Conservation (phyloP, 176 grass and related monocot species). For the Zoysia pacifica region DNA sequence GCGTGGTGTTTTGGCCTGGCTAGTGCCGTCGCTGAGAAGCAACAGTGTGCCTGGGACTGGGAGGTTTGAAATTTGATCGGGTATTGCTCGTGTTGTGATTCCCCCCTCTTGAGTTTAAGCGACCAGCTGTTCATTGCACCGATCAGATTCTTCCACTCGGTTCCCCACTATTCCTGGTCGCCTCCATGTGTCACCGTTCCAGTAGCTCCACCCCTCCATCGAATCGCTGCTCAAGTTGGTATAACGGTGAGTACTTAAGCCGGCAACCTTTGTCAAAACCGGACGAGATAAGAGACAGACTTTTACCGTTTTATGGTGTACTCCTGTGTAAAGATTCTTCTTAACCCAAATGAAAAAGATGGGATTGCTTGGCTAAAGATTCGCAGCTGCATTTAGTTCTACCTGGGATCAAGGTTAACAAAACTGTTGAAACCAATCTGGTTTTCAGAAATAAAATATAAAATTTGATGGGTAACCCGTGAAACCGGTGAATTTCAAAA, state of each 20-base stretch:
- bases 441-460: too few relatives aligned
- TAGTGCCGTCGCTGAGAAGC: slow-evolving; percentile 29
- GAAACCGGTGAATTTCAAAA: too few relatives aligned
- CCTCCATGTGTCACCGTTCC: slow-evolving; percentile 2
- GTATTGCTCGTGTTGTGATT: slow-evolving; percentile 19
- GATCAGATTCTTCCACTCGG: slow-evolving; percentile 42
- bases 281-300: neutral
- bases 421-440: too few relatives aligned
- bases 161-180: slow-evolving; percentile 25
- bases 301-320: neutral
- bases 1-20: slow-evolving; percentile 57
- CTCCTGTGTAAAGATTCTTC: neutral
- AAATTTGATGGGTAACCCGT: too few relatives aligned
- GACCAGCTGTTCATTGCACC: slow-evolving; percentile 36
- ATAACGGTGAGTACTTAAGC: neutral
- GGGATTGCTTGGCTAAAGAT: neutral
- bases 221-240: neutral
- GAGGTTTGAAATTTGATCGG: slow-evolving; percentile 37
- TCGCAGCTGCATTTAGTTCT: slow-evolving; percentile 13
- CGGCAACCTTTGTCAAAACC: neutral
- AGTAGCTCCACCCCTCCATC: neutral
- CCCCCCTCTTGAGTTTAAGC: slow-evolving; percentile 13
- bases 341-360: neutral
- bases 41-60: slow-evolving; percentile 37
- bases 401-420: too few relatives aligned